Base-by-base conservation (phyloP, 805 yeast genomes). In the Tetrapisispora nanseiensis region DNA sequence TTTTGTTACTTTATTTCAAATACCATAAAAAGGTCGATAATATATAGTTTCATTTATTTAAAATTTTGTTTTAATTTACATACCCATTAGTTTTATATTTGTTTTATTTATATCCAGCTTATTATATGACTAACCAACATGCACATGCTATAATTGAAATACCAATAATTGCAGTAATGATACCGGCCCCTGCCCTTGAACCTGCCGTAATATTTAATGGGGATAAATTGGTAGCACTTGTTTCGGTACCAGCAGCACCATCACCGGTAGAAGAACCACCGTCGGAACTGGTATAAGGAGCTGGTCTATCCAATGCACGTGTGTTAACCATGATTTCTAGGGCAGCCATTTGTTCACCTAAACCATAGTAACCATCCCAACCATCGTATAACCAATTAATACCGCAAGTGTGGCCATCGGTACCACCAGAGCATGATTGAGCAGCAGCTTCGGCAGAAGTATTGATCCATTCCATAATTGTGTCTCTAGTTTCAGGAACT, bases 291-390 rank as follows among this genome's bases (percentile, higher is more conserved):
- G 87, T 77, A 47, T 70, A 75, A 1, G 95, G 95, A 28, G 75
- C 71, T 3, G 73, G 71, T 52, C 56, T 56, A 3, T 53, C 43
- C 24, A 54, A 49, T 38, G 64, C 62, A 33, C 55, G 51, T 9
- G 72, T 55, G 39, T 69, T 72, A 22, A 68, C 70, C 50, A 77
- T 67, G 1, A 66, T 65, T 54, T 87, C 97, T 47, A 87, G 65
- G 0, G 96, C 95, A 27, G 80, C 66, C 74, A 85, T 82, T 65
- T 90, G 95, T 65, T 90, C 95, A 43, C 97, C 97, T 28, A 90
- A 70, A 3, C 97, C 96, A 54, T 75, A 86, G 32, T 57, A 55
- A 2, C 74, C 78, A 62, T 89, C 97, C 79, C 82, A 83, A 16
- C 76, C 77, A 2, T 68, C 67, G 8, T 60, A 59, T 29, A 74